Evolutionary conservation across 148 eudicot genomes (phyloP).

Genomic region (Cornus florida): DNA sequence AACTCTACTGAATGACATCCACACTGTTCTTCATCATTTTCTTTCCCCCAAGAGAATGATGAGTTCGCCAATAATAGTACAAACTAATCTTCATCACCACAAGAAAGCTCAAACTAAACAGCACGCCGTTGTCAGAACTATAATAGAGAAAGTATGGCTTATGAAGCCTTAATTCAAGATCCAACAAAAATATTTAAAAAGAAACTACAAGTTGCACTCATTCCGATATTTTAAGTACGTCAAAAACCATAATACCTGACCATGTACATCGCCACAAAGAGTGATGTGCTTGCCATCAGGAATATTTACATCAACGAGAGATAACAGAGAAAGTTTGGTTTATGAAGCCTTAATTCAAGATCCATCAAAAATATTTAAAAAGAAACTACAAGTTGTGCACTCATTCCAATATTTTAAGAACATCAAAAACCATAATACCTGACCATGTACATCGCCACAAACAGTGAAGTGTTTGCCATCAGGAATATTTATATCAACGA

Average conservation of each 20-base stretch:
- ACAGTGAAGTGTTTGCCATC: conserved; percentile 87
- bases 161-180: not conserved
- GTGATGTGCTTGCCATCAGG: conserved; percentile 91
- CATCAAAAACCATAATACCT: conserved; percentile 49
- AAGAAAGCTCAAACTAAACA: too few relatives aligned
- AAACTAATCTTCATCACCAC: too few relatives aligned
- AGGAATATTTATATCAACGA: conserved; percentile 85
- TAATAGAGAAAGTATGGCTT: too few relatives aligned
- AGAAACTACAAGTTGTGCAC: too few relatives aligned
- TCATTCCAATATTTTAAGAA: not conserved
- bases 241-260: conserved; percentile 63
- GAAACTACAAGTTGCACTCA: not conserved
- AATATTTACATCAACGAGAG: conserved; percentile 84
- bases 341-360: too few relatives aligned
- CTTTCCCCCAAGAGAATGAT: too few relatives aligned
- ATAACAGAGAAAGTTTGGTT: conserved; percentile 1
- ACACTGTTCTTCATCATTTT: too few relatives aligned
- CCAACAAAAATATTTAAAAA: not conserved
- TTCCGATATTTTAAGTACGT: not conserved
- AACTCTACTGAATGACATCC: too few relatives aligned
- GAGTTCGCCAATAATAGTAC: too few relatives aligned
- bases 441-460: conserved; percentile 99
- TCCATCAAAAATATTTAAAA: too few relatives aligned
- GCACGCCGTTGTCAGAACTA: too few relatives aligned
- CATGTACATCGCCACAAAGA: conserved; percentile 98